Evolutionary conservation across 495 filamentous ascomycete species (phyloP).

Genomic region (Neurospora sp.): DNA sequence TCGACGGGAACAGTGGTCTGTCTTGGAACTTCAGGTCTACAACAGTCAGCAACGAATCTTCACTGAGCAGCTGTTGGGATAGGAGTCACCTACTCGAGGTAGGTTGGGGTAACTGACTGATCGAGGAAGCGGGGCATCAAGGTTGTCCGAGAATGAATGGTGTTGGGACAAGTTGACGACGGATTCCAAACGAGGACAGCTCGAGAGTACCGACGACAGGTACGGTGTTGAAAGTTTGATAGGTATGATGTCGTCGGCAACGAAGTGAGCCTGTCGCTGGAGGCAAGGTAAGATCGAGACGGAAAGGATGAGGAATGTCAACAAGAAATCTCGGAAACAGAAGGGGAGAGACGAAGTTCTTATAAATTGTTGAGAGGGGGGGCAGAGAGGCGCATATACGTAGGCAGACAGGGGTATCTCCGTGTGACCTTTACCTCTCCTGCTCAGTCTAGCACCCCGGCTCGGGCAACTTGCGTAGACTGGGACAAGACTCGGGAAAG

Average conservation of each 20-base stretch:
- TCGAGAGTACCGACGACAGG: neutral
- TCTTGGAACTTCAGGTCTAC: neutral
- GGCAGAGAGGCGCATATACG: neutral
- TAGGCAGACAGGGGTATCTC: neutral
- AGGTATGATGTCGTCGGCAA: neutral
- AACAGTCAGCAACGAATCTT: neutral
- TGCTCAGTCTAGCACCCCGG: neutral
- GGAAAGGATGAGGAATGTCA: neutral
- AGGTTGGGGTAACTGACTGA: neutral
- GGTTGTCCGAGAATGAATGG: neutral
- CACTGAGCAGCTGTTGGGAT: neutral
- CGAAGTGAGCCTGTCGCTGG: neutral
- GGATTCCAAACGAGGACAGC: neutral
- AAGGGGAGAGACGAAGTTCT: no score
- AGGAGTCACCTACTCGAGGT: neutral
- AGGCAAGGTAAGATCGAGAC: neutral
- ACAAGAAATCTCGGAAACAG: neutral
- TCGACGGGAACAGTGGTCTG: neutral
- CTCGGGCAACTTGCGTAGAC: neutral
- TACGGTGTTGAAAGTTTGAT: neutral
- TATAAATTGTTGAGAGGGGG: neutral
- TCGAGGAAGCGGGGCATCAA: neutral
- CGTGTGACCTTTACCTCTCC: neutral
- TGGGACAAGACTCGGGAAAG: neutral
- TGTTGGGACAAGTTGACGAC: neutral